These are phyloP conservation scores for Ilyonectria sp. DNA, from an alignment of 2,329 filamentous ascomycete species.

Conservation along the genomic window DNA sequence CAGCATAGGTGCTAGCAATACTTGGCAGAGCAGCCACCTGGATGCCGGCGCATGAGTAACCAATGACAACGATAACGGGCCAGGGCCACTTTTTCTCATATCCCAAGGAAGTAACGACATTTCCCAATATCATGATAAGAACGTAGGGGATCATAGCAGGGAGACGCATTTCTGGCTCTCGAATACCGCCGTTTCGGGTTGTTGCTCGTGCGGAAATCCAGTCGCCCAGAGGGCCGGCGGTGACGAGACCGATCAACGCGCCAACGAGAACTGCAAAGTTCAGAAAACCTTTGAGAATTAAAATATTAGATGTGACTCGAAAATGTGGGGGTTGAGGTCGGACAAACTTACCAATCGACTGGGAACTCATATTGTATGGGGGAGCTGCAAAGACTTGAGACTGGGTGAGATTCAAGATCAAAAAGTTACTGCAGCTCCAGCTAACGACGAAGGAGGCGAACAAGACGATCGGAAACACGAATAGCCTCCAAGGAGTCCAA, in stretches of 20 bases:
- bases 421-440: constrained; percentile 25
- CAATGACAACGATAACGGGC: constrained; percentile 63
- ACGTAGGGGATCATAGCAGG: constrained; percentile 62
- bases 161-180: constrained; percentile 65
- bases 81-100: constrained; percentile 65
- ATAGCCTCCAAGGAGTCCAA: constrained; percentile 20
- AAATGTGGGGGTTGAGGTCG: too few species aligned
- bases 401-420: constrained; percentile 30
- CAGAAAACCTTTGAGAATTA: constrained; percentile 56
- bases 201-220: constrained; percentile 58
- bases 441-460: constrained; percentile 28
- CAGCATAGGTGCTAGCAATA: constrained; percentile 72
- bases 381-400: constrained; percentile 27
- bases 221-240: constrained; percentile 61
- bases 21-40: constrained; percentile 66
- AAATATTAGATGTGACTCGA: background rate
- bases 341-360: constrained; percentile 16
- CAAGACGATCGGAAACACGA: constrained; percentile 27
- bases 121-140: constrained; percentile 61
- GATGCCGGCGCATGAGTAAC: constrained; percentile 57
- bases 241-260: constrained; percentile 57
- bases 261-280: constrained; percentile 63
- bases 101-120: constrained; percentile 61
- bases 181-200: constrained; percentile 60
- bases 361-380: constrained; percentile 33